Evolutionary conservation across 176 grass and related monocot genomes (phyloP).

Genomic region (Zea luxurians): DNA sequence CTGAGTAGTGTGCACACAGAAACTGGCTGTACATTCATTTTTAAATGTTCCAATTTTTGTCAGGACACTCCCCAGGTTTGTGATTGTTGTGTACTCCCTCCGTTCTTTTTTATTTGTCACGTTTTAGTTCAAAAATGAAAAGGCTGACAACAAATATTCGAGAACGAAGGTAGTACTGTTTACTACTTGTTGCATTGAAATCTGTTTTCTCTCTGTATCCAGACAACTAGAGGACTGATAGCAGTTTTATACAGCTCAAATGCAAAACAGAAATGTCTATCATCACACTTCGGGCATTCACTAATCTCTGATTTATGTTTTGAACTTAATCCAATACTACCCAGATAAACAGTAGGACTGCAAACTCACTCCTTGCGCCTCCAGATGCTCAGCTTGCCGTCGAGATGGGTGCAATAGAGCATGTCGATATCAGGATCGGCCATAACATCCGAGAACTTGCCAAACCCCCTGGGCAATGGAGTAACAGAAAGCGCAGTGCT

Average conservation of each 20-base stretch:
- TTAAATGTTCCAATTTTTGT: neutral
- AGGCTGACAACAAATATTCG: too few species aligned
- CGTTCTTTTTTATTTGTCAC: too few species aligned
- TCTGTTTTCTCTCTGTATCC: neutral
- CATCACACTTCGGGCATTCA: constrained; percentile 12
- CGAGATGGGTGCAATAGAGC: constrained; percentile 79
- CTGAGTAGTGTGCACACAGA: neutral
- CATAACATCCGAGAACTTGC: constrained; percentile 82
- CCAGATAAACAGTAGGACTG: neutral
- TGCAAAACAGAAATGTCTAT: neutral
- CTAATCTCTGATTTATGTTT: neutral
- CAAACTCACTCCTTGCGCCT: constrained; percentile 76
- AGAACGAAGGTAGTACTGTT: neutral
- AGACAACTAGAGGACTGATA: constrained; percentile 25
- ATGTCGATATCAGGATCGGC: constrained; percentile 72
- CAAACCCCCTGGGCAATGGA: constrained; percentile 63
- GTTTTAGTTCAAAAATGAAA: too few species aligned
- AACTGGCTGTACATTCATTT: constrained; percentile 8
- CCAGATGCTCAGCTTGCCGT: constrained; percentile 92
- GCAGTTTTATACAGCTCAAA: constrained; percentile 6
- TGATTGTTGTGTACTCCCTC: neutral
- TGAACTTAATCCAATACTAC: constrained; percentile 27
- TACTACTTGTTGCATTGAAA: neutral
- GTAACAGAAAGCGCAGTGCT: constrained; percentile 62
- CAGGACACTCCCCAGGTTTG: neutral